Conservation (phyloP, 441 rosid genomes). For the Erodium moschatum region DNA sequence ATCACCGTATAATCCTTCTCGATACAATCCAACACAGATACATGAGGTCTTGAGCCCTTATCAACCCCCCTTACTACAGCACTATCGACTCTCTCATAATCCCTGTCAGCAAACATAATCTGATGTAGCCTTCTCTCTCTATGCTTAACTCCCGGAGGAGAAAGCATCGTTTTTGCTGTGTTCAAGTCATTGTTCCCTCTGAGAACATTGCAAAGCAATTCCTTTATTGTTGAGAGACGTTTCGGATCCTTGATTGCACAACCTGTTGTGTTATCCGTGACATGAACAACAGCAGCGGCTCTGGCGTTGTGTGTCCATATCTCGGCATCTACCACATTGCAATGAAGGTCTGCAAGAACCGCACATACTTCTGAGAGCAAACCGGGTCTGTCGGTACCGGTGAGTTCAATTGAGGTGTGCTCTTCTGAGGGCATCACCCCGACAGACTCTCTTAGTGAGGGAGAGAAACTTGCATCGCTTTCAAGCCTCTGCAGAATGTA, state of each 20-base stretch:
- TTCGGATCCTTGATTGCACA: conserved; percentile 50
- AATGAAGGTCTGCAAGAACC: conserved; percentile 63
- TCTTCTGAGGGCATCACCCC: conserved; percentile 81
- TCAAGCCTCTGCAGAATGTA: conserved; percentile 56
- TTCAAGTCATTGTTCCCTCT: conserved; percentile 50
- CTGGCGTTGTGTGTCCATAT: conserved; percentile 90
- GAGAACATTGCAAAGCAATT: conserved; percentile 60
- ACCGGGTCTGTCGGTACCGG: conserved; percentile 81
- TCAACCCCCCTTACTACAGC: conserved; percentile 22
- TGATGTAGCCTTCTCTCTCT: conserved; percentile 87
- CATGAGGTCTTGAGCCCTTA: conserved; percentile 43
- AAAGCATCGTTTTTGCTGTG: conserved; percentile 51
- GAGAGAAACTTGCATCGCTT: conserved; percentile 49
- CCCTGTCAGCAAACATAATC: conserved; percentile 85
- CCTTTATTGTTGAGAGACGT: conserved; percentile 53
- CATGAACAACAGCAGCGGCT: conserved; percentile 85
- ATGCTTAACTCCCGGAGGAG: conserved; percentile 55
- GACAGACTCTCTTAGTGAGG: conserved; percentile 57
- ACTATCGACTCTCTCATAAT: conserved; percentile 54
- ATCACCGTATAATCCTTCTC: conserved; percentile 79
- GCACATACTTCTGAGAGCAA: conserved; percentile 82
- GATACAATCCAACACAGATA: conserved; percentile 50
- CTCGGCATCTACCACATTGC: conserved; percentile 79
- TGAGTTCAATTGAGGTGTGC: conserved; percentile 70
- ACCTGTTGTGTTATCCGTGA: conserved; percentile 53